Evolutionary conservation across 1,284 basidiomycete species (phyloP), one percentile per base, ranked within the genome.

Genomic region (Cystobasidium slooffiae): DNA sequence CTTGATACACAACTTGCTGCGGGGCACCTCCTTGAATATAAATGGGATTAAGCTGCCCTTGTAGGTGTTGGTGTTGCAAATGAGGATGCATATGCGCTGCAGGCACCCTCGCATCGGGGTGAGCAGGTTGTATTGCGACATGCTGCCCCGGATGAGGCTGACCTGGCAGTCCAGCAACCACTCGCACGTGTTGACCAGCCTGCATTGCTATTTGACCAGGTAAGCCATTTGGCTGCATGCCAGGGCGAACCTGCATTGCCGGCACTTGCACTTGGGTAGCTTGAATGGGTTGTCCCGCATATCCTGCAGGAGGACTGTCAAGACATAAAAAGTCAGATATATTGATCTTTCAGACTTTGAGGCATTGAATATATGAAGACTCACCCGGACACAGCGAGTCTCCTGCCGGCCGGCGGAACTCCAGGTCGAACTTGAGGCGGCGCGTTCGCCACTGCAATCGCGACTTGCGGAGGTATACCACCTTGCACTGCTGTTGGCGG

Each of bases 11-110:
- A 22, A 47, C 39, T 55, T 69, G 68, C 6, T 31, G n/a, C 18
- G 44, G 61, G 47, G 61, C 9, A 22, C 8, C 20, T 8, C 43
- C 61, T 63, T 63, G 61, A 41, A 59, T n/a, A 59, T 59, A 59
- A 18, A 59, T 39, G 9, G 56, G 56, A n/a, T 59, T 59, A 6
- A 20, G 9, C 20, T 59, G 56, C 0, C 56, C 56, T 59, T 12
- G 56, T n/a, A 59, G 37, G 39, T 59, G 56, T n/a, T 59, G 66
- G 56, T 68, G 53, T 43, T 68, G 66, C 66, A 46, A 24, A 10
- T 55, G 66, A 41, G 52, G 66, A 16, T 68, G 66, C 66, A 55
- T 41, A 18, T 68, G 52, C n/a, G 41, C 18, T 64, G 62, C 24
- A 43, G 37, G 37, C 9, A 46, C 16, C 18, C 22, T 12, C 14